Evolutionary conservation across 495 filamentous ascomycete species (phyloP), one percentile per base, ranked within the genome.

Genomic region (Parmelia sp.): DNA sequence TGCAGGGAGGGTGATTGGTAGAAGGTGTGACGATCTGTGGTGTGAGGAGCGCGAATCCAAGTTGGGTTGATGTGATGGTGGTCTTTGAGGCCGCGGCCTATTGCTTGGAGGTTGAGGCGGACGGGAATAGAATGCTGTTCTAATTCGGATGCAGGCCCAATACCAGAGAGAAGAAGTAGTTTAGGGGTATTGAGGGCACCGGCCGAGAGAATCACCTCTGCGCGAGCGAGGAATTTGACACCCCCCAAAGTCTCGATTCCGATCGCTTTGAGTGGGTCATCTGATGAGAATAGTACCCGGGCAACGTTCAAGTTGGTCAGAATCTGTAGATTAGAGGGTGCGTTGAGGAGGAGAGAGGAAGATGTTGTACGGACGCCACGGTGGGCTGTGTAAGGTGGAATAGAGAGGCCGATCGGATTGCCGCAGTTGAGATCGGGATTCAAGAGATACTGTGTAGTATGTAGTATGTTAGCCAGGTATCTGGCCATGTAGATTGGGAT

Each of bases 391-490:
- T 21, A n/a, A 9, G 55, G 27, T 11, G 55, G 6, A 3, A 36
- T 36, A 19, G 55, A 57, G 19, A 57, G 55, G 17, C 55, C 55
- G n/a, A 57, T 31, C 19, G 55, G 55, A 57, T 57, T 57, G 1
- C 55, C 55, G 23, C 31, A 57, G 15, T 57, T 57, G 10, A 57
- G 55, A 21, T 57, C 55, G 15, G 36, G 55, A 27, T 57, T 57
- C 21, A 35, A 9, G 10, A 8, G 14, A 55, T 55, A 55, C 51
- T 55, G 21, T 53, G 15, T 53, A n/a, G n/a, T n/a, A n/a, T n/a
- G n/a, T n/a, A n/a, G n/a, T n/a, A n/a, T 5, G n/a, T n/a, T 10
- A 17, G 47, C 27, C 19, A 53, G 47, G n/a, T n/a, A n/a, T n/a
- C n/a, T 53, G n/a, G 19, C n/a, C n/a, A n/a, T n/a, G 27, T 23